phyloP scores from a whole-genome alignment of 495 filamentous ascomycete species.

The Talaromyces trachyspermus region DNA sequence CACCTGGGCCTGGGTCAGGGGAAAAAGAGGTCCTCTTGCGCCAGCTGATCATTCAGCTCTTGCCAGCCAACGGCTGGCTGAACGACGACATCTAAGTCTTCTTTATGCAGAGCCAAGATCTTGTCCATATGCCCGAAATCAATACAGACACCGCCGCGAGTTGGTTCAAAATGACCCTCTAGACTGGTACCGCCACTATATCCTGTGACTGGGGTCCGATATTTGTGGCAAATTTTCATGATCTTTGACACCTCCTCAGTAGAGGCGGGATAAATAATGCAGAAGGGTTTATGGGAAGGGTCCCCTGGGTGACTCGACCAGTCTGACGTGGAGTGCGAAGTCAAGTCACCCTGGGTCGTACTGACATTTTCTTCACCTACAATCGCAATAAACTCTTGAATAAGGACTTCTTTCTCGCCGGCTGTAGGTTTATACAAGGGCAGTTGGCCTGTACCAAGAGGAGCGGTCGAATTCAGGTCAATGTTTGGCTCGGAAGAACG shows the following conservation, averaged over 20 bases:
- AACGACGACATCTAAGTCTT: constrained; percentile 86
- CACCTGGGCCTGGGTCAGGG: constrained; percentile 68
- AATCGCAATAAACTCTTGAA: neutral
- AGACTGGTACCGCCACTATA: constrained; percentile 85
- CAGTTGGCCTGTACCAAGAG: no score
- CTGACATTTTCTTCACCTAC: neutral
- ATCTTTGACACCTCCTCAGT: constrained; percentile 77
- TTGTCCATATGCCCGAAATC: constrained; percentile 84
- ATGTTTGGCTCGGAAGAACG: no score
- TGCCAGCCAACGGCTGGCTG: constrained; percentile 87
- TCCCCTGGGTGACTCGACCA: neutral
- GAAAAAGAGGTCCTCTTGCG: constrained; percentile 74
- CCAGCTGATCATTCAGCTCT: constrained; percentile 73
- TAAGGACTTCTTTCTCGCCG: no score
- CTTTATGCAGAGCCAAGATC: constrained; percentile 68
- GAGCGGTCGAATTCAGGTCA: no score
- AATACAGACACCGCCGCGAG: constrained; percentile 76
- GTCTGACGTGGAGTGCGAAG: neutral
- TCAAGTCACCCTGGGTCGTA: neutral
- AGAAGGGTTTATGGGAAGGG: neutral
- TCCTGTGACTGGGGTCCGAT: constrained; percentile 73
- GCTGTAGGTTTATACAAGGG: no score
- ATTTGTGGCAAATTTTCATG: constrained; percentile 72
- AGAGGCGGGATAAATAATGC: constrained; percentile 63
- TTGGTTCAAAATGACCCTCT: constrained; percentile 81